Evolutionary conservation across 441 rosid species (phyloP).

Genomic region (Theobroma grandiflorum): DNA sequence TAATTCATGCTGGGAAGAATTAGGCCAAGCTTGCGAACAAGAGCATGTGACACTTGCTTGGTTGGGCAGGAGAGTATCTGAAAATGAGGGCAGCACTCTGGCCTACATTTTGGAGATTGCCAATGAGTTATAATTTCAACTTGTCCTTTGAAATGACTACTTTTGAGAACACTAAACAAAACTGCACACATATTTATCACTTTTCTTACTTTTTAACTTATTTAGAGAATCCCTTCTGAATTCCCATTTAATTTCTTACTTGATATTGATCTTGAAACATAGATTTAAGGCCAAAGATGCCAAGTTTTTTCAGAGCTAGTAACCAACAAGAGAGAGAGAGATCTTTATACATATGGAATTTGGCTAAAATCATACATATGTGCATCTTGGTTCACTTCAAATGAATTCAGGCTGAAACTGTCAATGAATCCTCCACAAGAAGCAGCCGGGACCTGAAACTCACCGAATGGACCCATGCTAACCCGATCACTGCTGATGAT

Average conservation of each 20-base stretch:
- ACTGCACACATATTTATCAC: not conserved
- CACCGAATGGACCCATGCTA: conserved; percentile 25
- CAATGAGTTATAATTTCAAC: not conserved
- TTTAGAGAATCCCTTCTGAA: conserved; percentile 14
- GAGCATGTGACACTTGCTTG: conserved; percentile 27
- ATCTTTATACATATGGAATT: conserved; percentile 48
- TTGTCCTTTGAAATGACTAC: conserved; percentile 18
- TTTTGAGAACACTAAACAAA: not conserved
- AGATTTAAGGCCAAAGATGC: conserved; percentile 16
- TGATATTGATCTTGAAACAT: conserved; percentile 31
- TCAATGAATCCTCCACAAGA: conserved; percentile 58
- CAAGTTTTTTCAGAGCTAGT: not conserved
- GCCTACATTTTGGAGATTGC: conserved; percentile 25
- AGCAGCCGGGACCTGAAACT: conserved; percentile 29
- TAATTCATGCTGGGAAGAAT: conserved; percentile 23
- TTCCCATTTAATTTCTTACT: conserved; percentile 12
- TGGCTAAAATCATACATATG: conserved; percentile 50
- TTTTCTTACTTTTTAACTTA: conserved; percentile 9
- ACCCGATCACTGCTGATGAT: conserved; percentile 29
- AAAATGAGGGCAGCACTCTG: conserved; percentile 14
- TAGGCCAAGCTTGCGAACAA: conserved; percentile 20
- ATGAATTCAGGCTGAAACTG: conserved; percentile 51
- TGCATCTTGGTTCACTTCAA: conserved; percentile 48
- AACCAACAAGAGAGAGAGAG: conserved; percentile 18
- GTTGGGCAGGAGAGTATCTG: not conserved